Evolutionary conservation across 1,284 basidiomycete genomes (phyloP).

Genomic region (Naganishia sp.): DNA sequence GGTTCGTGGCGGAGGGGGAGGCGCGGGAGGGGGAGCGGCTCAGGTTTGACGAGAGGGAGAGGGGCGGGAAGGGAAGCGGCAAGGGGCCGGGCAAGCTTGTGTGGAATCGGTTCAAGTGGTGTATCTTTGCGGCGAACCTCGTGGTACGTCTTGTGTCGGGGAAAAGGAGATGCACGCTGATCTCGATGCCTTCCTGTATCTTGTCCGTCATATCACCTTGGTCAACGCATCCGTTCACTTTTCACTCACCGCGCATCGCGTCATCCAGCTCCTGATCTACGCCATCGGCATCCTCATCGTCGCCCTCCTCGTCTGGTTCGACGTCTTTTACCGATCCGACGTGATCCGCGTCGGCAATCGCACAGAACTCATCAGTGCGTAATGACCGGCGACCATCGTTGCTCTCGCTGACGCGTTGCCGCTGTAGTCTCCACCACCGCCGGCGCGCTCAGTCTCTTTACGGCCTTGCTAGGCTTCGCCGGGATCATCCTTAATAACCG

Average conservation of each 20-base stretch:
- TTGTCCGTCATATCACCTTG: background rate
- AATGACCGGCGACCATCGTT: background rate
- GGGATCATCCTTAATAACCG: constrained; percentile 73
- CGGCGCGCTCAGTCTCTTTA: constrained; percentile 61
- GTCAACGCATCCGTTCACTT: background rate
- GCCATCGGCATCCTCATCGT: constrained; percentile 61
- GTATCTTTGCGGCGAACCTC: constrained; percentile 61
- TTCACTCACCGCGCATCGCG: background rate
- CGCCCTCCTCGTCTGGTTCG: constrained; percentile 66
- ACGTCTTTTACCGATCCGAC: constrained; percentile 64
- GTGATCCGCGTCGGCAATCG: constrained; percentile 65
- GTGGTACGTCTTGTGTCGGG: constrained; percentile 54
- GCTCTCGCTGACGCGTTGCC: background rate
- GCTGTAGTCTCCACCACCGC: constrained; percentile 62
- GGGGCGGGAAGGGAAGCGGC: constrained; percentile 30
- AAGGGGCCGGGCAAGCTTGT: constrained; percentile 57
- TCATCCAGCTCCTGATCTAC: constrained; percentile 59
- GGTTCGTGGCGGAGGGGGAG: background rate
- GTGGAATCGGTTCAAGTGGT: constrained; percentile 73
- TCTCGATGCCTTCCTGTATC: background rate
- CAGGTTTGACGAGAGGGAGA: background rate
- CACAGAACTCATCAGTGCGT: constrained; percentile 60
- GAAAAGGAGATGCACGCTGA: background rate
- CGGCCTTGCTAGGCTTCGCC: constrained; percentile 65
- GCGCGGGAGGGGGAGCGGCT: background rate